Evolutionary conservation across 1,139 yeast species (phyloP), one percentile per base, ranked within the genome.

Genomic region (Protomyces inundatus): DNA sequence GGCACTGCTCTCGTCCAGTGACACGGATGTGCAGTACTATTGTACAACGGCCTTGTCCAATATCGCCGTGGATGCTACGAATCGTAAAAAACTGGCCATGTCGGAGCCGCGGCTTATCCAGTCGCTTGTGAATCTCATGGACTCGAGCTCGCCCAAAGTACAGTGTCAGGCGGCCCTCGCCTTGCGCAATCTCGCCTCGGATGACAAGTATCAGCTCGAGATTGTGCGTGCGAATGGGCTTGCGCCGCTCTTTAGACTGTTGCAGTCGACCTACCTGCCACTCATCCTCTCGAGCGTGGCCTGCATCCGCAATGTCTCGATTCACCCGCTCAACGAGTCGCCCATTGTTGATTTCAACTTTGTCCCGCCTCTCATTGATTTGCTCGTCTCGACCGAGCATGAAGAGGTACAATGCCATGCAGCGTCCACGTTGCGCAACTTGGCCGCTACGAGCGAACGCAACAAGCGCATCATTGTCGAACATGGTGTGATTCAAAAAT

Each of bases 141-240:
- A 90, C 73, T 86, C 87, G 32, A 85, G 93, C 42, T 76, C 81
- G 55, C 95, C 97, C 40, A 82, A 98, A 70, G 97, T 93, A 40
- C 98, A 93, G 77, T 93, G 99, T 76, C 99, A 93, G 77, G 98
- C 98, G 0, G 95, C 98, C 4, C 80, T 93, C 68, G 98, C 98
- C 1, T 81, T 93, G 71, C 84, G 99, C 77, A 93, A 93, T 73
- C 82, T 93, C 73, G 99, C 98, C 0, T 88, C 96, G 2, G 99
- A 93, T 76, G 90, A 84, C 54, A 77, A 77, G 66, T 93, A 93
- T 76, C 99, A 93, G 77, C 84, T 93, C 67, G 98, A 93, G 74
- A 90, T 93, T 70, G 98, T 93, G 37, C 82, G 96, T 71, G 93
- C 96, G 51, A 96, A 96, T 64, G 99, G 98, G 0, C 82, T 93